Base-by-base conservation (phyloP, 2,329 filamentous ascomycete species). In the Ambrosiella beaveri region DNA sequence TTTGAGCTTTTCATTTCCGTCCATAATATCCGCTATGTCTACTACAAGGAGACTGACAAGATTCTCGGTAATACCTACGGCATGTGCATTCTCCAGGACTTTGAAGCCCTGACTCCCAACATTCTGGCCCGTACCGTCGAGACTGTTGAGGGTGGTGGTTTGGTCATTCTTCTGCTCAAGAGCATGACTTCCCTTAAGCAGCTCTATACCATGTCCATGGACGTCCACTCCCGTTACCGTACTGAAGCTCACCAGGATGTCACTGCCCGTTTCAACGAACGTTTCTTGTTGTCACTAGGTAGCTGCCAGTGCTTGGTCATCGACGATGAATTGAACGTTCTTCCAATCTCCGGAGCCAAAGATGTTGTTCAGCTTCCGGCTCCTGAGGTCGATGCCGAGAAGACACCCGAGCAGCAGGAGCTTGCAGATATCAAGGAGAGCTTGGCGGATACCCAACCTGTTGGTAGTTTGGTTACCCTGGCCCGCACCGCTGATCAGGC, bases 31-130 rank as follows among this genome's bases (percentile, higher is more conserved):
- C 86, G 93, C 70, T 98, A 98, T 79, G 88, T 93, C 59, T 98
- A 95, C 77, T 98, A 98, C 76, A 98, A 98, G 73, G 93, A 98
- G 74, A 97, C 93, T 36, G 93, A 98, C 67, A 97, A 96, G 76
- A 96, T 98, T 67, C 73, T 97, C 59, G 93, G 93, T 69, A 95
- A 97, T 70, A 98, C 93, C 49, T 98, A 93, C 68, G 91, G 91
- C 68, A 96, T 96, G 88, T 96, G 89, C 69, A 95, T 98, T 63
- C 73, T 98, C 64, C 93, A 98, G 70, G 93, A 98, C 68, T 98
- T 98, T 66, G 93, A 98, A 71, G 93, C 90, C 45, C 80, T 98
- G 64, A 98, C 93, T 8, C 93, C 93, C n/a, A 98, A 98, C 68
- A 78, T 96, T 63, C 79, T 98, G 38, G 93, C 93, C 19, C 81